phyloP scores from a whole-genome alignment of 306 rosid species.

The Aeschynomene evenia region DNA sequence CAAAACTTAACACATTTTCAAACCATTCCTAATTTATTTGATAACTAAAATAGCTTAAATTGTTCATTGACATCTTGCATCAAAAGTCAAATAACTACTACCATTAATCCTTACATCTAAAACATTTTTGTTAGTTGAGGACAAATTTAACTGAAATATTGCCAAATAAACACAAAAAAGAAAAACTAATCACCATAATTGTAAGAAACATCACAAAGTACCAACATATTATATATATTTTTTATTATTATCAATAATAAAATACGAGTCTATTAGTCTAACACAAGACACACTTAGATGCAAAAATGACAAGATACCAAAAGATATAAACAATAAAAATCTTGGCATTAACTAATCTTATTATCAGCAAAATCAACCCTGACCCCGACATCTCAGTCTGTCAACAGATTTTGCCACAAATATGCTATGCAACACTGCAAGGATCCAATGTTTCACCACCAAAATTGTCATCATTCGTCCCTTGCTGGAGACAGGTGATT shows the following conservation, averaged over 20 bases:
- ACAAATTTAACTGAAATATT: background rate
- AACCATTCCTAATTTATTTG: too few relatives aligned
- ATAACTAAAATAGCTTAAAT: background rate
- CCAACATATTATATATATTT: slow-evolving; percentile 4
- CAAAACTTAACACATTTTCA: background rate
- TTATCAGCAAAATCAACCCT: slow-evolving; percentile 49
- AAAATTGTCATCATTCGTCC: slow-evolving; percentile 45
- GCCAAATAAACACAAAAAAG: slow-evolving; percentile 2
- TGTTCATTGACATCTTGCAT: background rate
- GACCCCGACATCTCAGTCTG: slow-evolving; percentile 36
- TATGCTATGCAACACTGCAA: background rate
- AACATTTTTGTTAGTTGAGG: background rate
- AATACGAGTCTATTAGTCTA: slow-evolving; percentile 13
- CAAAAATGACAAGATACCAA: slow-evolving; percentile 21
- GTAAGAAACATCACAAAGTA: slow-evolving; percentile 3
- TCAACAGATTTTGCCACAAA: slow-evolving; percentile 23
- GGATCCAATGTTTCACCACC: slow-evolving; percentile 31
- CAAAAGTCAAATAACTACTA: background rate
- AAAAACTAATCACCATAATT: slow-evolving; percentile 2
- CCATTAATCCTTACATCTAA: background rate
- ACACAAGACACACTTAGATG: slow-evolving; percentile 34
- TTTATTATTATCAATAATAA: background rate
- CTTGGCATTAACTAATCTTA: slow-evolving; percentile 21
- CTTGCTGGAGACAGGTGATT: slow-evolving; percentile 33
- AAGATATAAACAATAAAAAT: slow-evolving; percentile 23